Evolutionary conservation across 164 flowering plant species (phyloP).

Genomic region (Warburgia ugandensis): DNA sequence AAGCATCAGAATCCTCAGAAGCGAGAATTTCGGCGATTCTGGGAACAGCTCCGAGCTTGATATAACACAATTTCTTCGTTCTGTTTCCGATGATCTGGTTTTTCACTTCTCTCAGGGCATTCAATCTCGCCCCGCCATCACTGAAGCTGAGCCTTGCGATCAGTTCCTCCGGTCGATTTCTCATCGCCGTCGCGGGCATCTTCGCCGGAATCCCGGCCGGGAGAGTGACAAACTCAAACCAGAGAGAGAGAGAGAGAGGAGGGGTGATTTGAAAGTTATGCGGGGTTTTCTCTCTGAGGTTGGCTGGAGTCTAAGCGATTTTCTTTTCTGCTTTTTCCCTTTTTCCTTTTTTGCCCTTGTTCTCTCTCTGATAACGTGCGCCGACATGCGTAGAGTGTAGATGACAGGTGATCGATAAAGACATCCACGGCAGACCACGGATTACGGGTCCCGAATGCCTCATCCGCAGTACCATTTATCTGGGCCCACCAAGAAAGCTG

Average conservation of each 20-base stretch:
- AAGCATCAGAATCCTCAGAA: constrained; percentile 15
- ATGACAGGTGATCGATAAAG: too few relatives aligned
- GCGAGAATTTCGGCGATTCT: constrained; percentile 45
- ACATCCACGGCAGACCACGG: too few relatives aligned
- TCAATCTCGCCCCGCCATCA: constrained; percentile 33
- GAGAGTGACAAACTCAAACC: background rate
- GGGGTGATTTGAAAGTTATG: background rate
- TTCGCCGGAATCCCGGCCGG: constrained; percentile 18
- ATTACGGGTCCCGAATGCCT: too few relatives aligned
- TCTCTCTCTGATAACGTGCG: background rate
- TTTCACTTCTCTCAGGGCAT: constrained; percentile 76
- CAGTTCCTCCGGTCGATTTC: constrained; percentile 41
- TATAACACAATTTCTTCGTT: constrained; percentile 77
- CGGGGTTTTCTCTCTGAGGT: too few relatives aligned
- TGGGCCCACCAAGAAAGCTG: too few relatives aligned
- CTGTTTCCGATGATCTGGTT: constrained; percentile 96
- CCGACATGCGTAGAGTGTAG: background rate
- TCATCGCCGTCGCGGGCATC: constrained; percentile 38
- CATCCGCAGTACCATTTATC: too few relatives aligned
- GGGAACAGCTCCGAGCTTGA: constrained; percentile 84
- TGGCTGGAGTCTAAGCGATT: too few relatives aligned
- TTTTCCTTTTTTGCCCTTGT: background rate
- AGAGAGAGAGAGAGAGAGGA: constrained; percentile 3
- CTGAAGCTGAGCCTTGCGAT: constrained; percentile 44
- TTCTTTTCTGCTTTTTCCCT: background rate